A percentile compares a stretch with the other conserved stretches of the same genome.
Conservation (phyloP, 768 basidiomycete species). For the Auricularia sp. region DNA sequence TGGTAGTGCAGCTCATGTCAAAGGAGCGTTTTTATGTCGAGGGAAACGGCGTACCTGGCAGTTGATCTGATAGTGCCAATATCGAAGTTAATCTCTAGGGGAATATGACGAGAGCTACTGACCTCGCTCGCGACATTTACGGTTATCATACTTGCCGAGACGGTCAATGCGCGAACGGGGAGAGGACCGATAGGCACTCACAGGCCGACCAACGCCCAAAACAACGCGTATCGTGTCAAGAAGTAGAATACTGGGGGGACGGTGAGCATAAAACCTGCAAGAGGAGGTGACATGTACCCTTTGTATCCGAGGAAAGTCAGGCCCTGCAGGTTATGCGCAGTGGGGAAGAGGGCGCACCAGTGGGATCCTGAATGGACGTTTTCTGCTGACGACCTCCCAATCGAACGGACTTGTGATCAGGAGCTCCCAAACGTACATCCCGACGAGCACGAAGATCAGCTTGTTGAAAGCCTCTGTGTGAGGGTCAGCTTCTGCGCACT, state of each 20-base stretch:
- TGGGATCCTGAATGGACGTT: slow-evolving; percentile 58
- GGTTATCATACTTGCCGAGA: slow-evolving; percentile 43
- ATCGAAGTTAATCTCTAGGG: not conserved
- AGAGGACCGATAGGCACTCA: slow-evolving; percentile 22
- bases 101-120: slow-evolving; percentile 6
- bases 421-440: slow-evolving; percentile 63
- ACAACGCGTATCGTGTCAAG: slow-evolving; percentile 60
- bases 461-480: slow-evolving; percentile 45
- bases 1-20: slow-evolving; percentile 13
- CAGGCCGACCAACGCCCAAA: slow-evolving; percentile 58
- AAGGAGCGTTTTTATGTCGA: not conserved
- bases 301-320: not conserved
- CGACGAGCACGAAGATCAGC: slow-evolving; percentile 53
- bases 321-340: not conserved
- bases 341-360: slow-evolving; percentile 36
- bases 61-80: slow-evolving; percentile 34
- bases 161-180: not conserved
- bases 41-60: slow-evolving; percentile 33
- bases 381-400: slow-evolving; percentile 47
- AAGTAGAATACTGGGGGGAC: slow-evolving; percentile 48
- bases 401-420: slow-evolving; percentile 57
- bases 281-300: not conserved
- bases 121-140: slow-evolving; percentile 42
- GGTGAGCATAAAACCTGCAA: not conserved
- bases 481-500: not conserved